These are phyloP conservation scores for Gonapodya sp. DNA, from an alignment of 192 early-diverging fungal species.

Conservation along the genomic window DNA sequence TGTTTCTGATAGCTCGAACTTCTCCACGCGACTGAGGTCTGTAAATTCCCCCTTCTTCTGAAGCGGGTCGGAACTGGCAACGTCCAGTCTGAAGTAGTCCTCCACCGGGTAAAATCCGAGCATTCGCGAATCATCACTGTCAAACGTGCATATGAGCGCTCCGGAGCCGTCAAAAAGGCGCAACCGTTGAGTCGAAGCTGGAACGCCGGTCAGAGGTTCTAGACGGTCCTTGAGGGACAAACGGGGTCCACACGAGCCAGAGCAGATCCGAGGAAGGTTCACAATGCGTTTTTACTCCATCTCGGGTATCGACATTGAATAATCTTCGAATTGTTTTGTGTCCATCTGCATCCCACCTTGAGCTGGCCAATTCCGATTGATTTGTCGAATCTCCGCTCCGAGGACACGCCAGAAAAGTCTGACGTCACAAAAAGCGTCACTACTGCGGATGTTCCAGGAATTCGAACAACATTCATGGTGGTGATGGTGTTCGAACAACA, in stretches of 20 bases:
- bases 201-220: slow-evolving; percentile 86
- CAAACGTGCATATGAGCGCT: slow-evolving; percentile 17
- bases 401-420: slow-evolving; percentile 49
- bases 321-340: too few species aligned
- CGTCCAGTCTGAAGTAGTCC: slow-evolving; percentile 51
- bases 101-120: slow-evolving; percentile 80
- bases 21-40: slow-evolving; percentile 84
- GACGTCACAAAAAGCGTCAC: slow-evolving; percentile 83
- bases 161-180: slow-evolving; percentile 48
- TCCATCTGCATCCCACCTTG: slow-evolving; percentile 41
- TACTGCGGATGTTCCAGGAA: slow-evolving; percentile 38
- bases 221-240: slow-evolving; percentile 50
- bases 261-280: too few species aligned
- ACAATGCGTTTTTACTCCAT: too few species aligned
- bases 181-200: slow-evolving; percentile 53
- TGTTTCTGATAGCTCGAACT: slow-evolving; percentile 82
- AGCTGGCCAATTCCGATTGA: slow-evolving; percentile 52
- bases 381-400: slow-evolving; percentile 83
- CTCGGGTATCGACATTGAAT: too few species aligned
- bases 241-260: neutral
- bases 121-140: slow-evolving; percentile 43
- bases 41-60: slow-evolving; percentile 60
- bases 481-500: neutral
- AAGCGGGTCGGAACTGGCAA: slow-evolving; percentile 59
- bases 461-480: neutral